Conservation (phyloP, 352 stramenopile species). For the Phytopythium mirpurense region DNA sequence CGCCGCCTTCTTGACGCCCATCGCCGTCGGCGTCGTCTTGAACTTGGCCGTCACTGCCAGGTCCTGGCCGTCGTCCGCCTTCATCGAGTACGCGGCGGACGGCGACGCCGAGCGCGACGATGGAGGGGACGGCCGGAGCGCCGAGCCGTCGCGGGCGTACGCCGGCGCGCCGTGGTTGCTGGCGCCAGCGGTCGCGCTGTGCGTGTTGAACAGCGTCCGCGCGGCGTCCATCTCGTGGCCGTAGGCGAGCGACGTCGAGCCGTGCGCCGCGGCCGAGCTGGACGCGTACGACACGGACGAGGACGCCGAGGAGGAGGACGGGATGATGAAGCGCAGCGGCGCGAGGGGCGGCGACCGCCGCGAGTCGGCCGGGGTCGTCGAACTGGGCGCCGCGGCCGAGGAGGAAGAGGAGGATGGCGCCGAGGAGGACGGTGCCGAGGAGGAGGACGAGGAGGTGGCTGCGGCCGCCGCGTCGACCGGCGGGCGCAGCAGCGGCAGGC, state of each 20-base stretch:
- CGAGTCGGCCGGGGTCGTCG: slow-evolving; percentile 9
- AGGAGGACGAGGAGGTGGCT: background rate
- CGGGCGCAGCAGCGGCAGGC: slow-evolving; percentile 25
- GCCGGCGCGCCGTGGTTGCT: background rate
- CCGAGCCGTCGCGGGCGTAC: background rate
- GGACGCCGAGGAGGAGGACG: slow-evolving; percentile 25
- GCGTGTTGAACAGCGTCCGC: slow-evolving; percentile 5
- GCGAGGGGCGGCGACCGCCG: slow-evolving; percentile 44
- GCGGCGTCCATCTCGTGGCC: slow-evolving; percentile 8
- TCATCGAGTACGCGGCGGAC: background rate
- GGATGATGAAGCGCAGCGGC: slow-evolving; percentile 76
- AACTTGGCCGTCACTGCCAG: background rate
- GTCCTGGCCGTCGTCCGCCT: background rate
- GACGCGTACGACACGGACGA: slow-evolving; percentile 1
- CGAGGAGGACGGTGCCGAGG: background rate
- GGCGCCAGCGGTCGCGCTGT: slow-evolving; percentile 13
- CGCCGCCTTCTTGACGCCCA: slow-evolving; percentile 50
- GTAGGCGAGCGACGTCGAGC: slow-evolving; percentile 6
- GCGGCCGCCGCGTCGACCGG: slow-evolving; percentile 3
- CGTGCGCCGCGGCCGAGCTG: background rate
- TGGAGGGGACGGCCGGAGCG: background rate
- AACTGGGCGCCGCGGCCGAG: background rate
- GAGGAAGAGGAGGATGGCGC: background rate
- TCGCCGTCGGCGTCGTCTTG: background rate
- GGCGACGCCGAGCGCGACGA: slow-evolving; percentile 5